Evolutionary conservation across 805 yeast species (phyloP), one percentile per base, ranked within the genome.

Genomic region (Wickerhamiella musiphila): DNA sequence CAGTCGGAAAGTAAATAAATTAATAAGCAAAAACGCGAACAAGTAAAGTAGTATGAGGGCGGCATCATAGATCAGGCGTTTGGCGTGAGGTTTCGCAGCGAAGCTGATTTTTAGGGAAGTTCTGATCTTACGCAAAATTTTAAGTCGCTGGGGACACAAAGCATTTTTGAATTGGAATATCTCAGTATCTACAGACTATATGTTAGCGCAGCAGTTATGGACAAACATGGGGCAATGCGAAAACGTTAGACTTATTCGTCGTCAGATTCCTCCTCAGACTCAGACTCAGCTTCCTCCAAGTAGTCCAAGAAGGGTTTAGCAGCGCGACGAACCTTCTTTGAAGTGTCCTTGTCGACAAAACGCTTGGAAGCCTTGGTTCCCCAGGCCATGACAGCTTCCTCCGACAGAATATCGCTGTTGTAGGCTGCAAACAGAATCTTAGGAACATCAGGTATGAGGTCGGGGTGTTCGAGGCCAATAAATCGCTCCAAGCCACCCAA

Each of bases 401-500:
- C 98, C 31, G 81, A 69, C 30, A 79, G 61, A 37, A 90, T 58
- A 45, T 90, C 98, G 43, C 69, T 64, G 50, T 84, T 82, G 60
- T 90, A 90, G 30, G 82, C 60, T 49, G 69, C 65, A 58, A 79
- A 70, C 47, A 90, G 64, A 41, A 90, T 72, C 56, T 79, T 82
- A 42, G 96, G 90, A 34, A 86, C 67, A 32, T 59, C 47, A 35
- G 76, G 66, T 47, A 82, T 70, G 46, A 83, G 64, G 21, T 65
- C 71, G 26, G 77, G 78, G 46, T 78, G 72, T 49, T 74, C 78
- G 37, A 78, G 57, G 38, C 96, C 96, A 43, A 86, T 60, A 52
- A 79, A 71, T 54, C 96, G 76, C 64, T 90, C 99, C 45, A 90
- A 65, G 41, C 98, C 99, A 47, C 99, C 98, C 38, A 90, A 65